phyloP scores from a whole-genome alignment of 495 filamentous ascomycete genomes.

The Talaromyces thailandensis region DNA sequence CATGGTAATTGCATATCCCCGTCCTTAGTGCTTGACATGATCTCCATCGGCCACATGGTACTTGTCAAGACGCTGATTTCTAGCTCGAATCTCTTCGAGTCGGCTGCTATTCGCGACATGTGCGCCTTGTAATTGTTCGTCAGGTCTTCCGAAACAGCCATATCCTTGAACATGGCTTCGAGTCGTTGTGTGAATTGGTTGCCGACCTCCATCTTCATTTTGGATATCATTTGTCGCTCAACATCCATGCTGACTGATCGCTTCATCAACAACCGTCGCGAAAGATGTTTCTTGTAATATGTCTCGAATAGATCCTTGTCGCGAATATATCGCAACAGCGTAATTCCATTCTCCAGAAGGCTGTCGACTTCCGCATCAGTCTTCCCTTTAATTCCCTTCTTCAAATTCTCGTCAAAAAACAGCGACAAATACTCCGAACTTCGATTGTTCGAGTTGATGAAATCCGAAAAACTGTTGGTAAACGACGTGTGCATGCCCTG shows the following conservation, averaged over 20 bases:
- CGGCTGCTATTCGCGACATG: slow-evolving; percentile 49
- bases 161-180: slow-evolving; percentile 98
- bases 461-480: slow-evolving; percentile 74
- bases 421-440: slow-evolving; percentile 89
- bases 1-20: slow-evolving; percentile 44
- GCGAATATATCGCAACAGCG: slow-evolving; percentile 71
- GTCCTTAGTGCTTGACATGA: slow-evolving; percentile 57
- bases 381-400: slow-evolving; percentile 87
- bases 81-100: slow-evolving; percentile 64
- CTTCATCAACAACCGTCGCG: slow-evolving; percentile 72
- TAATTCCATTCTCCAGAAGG: slow-evolving; percentile 84
- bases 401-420: slow-evolving; percentile 95
- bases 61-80: slow-evolving; percentile 78
- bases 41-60: slow-evolving; percentile 88
- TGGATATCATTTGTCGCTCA: slow-evolving; percentile 90
- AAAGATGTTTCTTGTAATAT: slow-evolving; percentile 98
- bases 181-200: slow-evolving; percentile 88
- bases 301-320: slow-evolving; percentile 95
- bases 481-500: slow-evolving; percentile 71
- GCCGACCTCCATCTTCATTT: slow-evolving; percentile 93
- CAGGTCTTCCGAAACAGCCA: slow-evolving; percentile 83
- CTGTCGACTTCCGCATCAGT: slow-evolving; percentile 82
- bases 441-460: slow-evolving; percentile 79
- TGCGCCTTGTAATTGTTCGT: slow-evolving; percentile 64
- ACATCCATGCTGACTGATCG: slow-evolving; percentile 81